A percentile compares a stretch with the other conserved stretches of the same genome.
These are phyloP conservation scores for Aspergillaceae sp. DNA, from an alignment of 2,329 filamentous ascomycete species.

Conservation along the genomic window DNA sequence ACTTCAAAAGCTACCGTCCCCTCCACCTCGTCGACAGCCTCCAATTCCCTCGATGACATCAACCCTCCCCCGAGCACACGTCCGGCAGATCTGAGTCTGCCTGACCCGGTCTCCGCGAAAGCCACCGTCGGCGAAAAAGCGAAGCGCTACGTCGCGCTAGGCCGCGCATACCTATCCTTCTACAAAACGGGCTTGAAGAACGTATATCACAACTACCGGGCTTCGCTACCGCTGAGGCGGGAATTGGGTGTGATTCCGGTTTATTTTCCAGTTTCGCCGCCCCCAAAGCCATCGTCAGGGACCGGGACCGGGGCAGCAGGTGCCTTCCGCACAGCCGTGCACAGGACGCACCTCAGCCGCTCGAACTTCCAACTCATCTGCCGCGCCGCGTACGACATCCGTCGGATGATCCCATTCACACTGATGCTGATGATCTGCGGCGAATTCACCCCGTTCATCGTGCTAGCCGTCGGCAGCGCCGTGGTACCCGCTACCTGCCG, in stretches of 20 bases:
- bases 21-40: slow-evolving; percentile 12
- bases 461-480: slow-evolving; percentile 58
- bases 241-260: slow-evolving; percentile 18
- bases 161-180: slow-evolving; percentile 70
- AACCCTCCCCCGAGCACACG: slow-evolving; percentile 69
- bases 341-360: slow-evolving; percentile 42
- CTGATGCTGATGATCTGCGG: slow-evolving; percentile 69
- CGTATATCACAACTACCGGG: slow-evolving; percentile 57
- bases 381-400: slow-evolving; percentile 62
- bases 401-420: slow-evolving; percentile 70
- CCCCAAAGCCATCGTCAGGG: not conserved
- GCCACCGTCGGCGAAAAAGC: slow-evolving; percentile 33
- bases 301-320: not conserved
- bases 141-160: slow-evolving; percentile 41
- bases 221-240: slow-evolving; percentile 24
- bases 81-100: slow-evolving; percentile 60
- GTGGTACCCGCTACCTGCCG: slow-evolving; percentile 75
- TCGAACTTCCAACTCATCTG: slow-evolving; percentile 61
- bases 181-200: slow-evolving; percentile 79
- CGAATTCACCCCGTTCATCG: slow-evolving; percentile 75
- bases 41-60: slow-evolving; percentile 30
- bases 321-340: slow-evolving; percentile 9
- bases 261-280: slow-evolving; percentile 20
- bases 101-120: slow-evolving; percentile 41
- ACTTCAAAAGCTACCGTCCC: slow-evolving; percentile 8